phyloP scores from a whole-genome alignment of 169 alveolate species.

The Eimeria mitis region DNA sequence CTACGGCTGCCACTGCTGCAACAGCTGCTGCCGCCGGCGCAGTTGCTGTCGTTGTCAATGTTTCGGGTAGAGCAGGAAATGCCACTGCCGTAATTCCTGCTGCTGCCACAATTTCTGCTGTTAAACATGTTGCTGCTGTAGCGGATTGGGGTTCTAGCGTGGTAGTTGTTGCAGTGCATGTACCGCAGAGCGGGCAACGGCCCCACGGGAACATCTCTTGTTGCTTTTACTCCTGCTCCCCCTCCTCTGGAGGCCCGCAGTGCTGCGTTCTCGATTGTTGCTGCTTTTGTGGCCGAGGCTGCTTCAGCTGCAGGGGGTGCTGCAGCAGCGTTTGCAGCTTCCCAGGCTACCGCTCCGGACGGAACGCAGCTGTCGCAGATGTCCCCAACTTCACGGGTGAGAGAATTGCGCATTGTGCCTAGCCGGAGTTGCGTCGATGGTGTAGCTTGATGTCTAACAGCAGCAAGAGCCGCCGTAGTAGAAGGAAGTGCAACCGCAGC shows the following conservation, averaged over 20 bases:
- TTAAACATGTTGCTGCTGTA: not conserved
- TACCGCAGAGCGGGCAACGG: not conserved
- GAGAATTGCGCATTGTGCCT: not conserved
- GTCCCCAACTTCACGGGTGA: not conserved
- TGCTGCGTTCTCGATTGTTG: not conserved
- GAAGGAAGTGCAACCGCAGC: not conserved
- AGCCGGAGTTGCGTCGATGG: not conserved
- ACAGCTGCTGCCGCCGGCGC: not conserved
- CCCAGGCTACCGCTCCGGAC: not conserved
- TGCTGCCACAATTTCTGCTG: not conserved
- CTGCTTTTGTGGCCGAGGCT: not conserved
- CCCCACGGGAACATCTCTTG: not conserved
- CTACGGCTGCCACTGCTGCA: not conserved
- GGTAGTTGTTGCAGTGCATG: not conserved
- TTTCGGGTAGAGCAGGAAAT: not conserved
- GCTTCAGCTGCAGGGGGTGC: not conserved
- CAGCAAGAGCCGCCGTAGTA: not conserved
- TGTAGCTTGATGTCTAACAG: not conserved
- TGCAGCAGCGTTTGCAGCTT: slow-evolving; percentile 17
- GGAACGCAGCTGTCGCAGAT: not conserved
- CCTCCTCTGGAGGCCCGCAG: not conserved
- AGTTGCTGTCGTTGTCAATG: not conserved
- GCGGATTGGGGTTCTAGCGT: not conserved
- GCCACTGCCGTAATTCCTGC: not conserved
- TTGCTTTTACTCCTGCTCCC: not conserved